phyloP scores from a whole-genome alignment of 2,329 filamentous ascomycete species.

The Elsinoe perseae region DNA sequence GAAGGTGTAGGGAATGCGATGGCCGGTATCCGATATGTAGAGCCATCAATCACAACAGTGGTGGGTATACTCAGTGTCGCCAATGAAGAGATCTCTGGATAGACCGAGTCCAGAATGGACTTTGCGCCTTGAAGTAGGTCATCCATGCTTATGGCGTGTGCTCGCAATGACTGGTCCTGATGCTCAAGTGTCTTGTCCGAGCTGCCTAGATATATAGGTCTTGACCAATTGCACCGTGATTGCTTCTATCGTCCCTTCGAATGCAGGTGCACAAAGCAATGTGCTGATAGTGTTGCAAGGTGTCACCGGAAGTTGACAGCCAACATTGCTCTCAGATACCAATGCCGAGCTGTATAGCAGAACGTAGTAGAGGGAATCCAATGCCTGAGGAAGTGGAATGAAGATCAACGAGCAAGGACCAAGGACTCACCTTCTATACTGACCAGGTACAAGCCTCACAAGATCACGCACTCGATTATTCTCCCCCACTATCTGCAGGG shows the following conservation, averaged over 20 bases:
- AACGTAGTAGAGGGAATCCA: background rate
- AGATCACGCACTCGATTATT: background rate
- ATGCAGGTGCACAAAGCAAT: background rate
- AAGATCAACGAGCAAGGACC: background rate
- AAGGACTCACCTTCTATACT: constrained; percentile 1
- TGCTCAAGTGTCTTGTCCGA: background rate
- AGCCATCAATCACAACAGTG: constrained; percentile 19
- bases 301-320: background rate
- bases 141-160: background rate
- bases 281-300: background rate
- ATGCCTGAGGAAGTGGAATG: constrained; percentile 3
- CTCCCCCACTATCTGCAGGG: constrained; percentile 2
- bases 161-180: background rate
- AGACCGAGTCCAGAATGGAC: constrained; percentile 14
- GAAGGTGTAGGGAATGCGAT: constrained; percentile 10
- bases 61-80: constrained; percentile 19
- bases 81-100: constrained; percentile 16
- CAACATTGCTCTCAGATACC: background rate
- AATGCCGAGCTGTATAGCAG: background rate
- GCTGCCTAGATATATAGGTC: background rate
- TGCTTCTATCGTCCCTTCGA: background rate
- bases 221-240: background rate
- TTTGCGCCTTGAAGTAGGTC: constrained; percentile 10
- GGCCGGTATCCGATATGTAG: constrained; percentile 18
- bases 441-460: background rate